Base-by-base conservation (phyloP, 1,284 basidiomycete species). In the Chalciporus piperatoides region DNA sequence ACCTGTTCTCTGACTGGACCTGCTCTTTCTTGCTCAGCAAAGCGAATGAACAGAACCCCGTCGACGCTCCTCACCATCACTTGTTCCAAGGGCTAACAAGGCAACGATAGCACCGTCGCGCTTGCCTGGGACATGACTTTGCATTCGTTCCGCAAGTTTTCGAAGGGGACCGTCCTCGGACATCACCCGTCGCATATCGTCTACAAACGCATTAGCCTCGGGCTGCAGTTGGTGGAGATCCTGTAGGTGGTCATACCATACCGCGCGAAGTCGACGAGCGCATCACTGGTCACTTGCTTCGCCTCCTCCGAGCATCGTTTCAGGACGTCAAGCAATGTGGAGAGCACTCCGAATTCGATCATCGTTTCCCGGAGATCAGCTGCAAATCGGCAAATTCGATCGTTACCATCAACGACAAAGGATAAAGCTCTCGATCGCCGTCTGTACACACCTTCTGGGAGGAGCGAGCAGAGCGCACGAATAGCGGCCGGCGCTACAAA, bases 401-500 rank as follows among this genome's bases (percentile, higher is more conserved):
- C 27, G 59, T 39, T 3, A 36, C 9, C 10, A 32, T 14, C 6
- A 9, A 23, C 24, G 19, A 44, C 37, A 53, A 53, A 32, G 4
- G 8, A 40, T 3, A 30, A 30, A 11, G 4, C 15, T 9, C 24
- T 41, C 1, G 12, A 36, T 30, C 4, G 5, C 11, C 7, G 15
- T n/a, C n/a, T 25, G 35, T 11, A 48, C 40, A n/a, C 21, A 67
- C 64, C 44, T 8, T 68, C 59, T 19, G 41, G 45, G 14, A 63
- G 59, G 24, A 67, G 49, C 14, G 54, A 53, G 11, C 64, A 61
- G 19, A 67, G 49, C 1, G 62, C 57, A 14, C 53, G 59, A 5
- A 50, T 55, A 9, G 66, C 66, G 5, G 60, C 61, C 0, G 66
- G 64, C n/a, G 63, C 49, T 9, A 65, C 66, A 30, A 64, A 64